These are phyloP conservation scores for Phytophthora pistaciae DNA, from an alignment of 352 stramenopile genomes.

Conservation along the genomic window DNA sequence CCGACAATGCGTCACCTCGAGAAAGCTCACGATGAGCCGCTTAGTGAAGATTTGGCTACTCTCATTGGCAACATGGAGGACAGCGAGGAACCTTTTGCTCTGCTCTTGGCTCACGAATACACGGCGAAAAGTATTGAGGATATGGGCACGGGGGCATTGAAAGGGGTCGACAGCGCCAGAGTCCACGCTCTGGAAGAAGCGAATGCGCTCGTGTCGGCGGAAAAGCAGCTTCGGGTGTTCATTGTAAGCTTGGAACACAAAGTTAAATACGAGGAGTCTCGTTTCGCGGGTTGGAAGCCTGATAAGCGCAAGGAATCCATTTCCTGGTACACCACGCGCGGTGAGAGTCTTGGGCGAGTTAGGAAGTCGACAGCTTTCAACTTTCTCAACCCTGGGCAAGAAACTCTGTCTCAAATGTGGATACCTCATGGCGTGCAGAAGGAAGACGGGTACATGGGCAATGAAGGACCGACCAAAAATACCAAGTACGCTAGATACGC, in stretches of 20 bases:
- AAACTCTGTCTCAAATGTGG: constrained; percentile 19
- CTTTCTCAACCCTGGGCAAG: constrained; percentile 26
- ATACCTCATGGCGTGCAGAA: constrained; percentile 11
- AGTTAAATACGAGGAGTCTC: constrained; percentile 7
- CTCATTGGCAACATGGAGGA: constrained; percentile 40
- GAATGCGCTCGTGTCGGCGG: neutral
- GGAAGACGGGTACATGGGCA: constrained; percentile 23
- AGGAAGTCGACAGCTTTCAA: constrained; percentile 10
- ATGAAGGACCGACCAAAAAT: constrained; percentile 16
- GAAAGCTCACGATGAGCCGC: neutral
- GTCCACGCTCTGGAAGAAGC: constrained; percentile 15
- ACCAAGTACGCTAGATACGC: constrained; percentile 28
- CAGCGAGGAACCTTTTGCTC: constrained; percentile 39
- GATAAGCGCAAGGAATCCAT: neutral
- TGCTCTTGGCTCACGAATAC: constrained; percentile 29
- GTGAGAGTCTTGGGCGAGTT: neutral
- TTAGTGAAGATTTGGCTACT: constrained; percentile 11
- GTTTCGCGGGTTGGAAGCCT: neutral
- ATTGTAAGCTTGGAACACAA: constrained; percentile 17
- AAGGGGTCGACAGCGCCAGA: constrained; percentile 20
- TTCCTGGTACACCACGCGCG: neutral
- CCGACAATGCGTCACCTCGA: constrained; percentile 12
- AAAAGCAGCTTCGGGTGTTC: constrained; percentile 16
- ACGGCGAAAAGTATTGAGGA: constrained; percentile 19
- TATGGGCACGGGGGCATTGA: constrained; percentile 16